These are phyloP conservation scores for Pseudogymnoascus sp. DNA, from an alignment of 2,329 filamentous ascomycete genomes.

Conservation along the genomic window DNA sequence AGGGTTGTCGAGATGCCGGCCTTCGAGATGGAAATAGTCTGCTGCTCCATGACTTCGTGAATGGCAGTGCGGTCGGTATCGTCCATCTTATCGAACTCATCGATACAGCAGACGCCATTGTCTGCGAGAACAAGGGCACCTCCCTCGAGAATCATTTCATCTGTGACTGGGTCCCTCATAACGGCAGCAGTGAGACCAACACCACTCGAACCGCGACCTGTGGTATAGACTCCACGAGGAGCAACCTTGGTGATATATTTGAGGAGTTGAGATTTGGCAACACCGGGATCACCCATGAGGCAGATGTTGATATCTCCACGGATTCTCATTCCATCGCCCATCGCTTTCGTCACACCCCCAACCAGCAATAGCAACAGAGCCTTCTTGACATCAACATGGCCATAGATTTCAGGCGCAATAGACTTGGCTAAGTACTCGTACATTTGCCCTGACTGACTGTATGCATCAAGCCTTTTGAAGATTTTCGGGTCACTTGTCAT, in stretches of 20 bases:
- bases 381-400: slow-evolving; percentile 96
- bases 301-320: slow-evolving; percentile 98
- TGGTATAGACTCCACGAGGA: slow-evolving; percentile 76
- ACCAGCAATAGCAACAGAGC: slow-evolving; percentile 91
- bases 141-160: slow-evolving; percentile 72
- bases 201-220: slow-evolving; percentile 71
- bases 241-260: slow-evolving; percentile 99
- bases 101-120: slow-evolving; percentile 76
- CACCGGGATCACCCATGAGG: slow-evolving; percentile 98
- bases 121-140: slow-evolving; percentile 72
- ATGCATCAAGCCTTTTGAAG: slow-evolving; percentile 74
- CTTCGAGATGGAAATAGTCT: slow-evolving; percentile 78
- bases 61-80: slow-evolving; percentile 70
- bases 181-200: slow-evolving; percentile 77
- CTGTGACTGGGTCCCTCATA: slow-evolving; percentile 70
- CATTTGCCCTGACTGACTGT: slow-evolving; percentile 77
- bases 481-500: slow-evolving; percentile 75
- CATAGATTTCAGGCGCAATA: slow-evolving; percentile 95
- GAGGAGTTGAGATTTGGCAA: slow-evolving; percentile 94
- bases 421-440: slow-evolving; percentile 95
- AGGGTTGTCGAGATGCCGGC: slow-evolving; percentile 94
- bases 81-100: slow-evolving; percentile 83
- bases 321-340: slow-evolving; percentile 97
- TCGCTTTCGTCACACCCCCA: slow-evolving; percentile 90
- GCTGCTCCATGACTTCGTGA: slow-evolving; percentile 83